Evolutionary conservation across 2,329 filamentous ascomycete genomes (phyloP).

Genomic region (Aspergillus piperis): DNA sequence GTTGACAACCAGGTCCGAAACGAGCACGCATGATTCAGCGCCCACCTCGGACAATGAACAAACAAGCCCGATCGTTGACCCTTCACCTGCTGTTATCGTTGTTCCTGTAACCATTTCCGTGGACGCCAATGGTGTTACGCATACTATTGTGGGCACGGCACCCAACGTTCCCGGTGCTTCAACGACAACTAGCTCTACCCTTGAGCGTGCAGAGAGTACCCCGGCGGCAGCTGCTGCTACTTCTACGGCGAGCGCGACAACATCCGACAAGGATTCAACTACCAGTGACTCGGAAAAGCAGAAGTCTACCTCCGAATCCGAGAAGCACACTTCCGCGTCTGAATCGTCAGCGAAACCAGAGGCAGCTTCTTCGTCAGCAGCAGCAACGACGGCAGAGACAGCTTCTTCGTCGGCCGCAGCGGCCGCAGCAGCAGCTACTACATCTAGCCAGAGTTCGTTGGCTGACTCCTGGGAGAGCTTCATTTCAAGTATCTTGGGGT

Average conservation of each 20-base stretch:
- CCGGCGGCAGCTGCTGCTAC: slow-evolving; percentile 3
- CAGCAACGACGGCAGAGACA: background rate
- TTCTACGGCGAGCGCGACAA: background rate
- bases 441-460: background rate
- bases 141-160: slow-evolving; percentile 24
- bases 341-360: background rate
- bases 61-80: slow-evolving; percentile 5
- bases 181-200: slow-evolving; percentile 16
- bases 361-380: background rate
- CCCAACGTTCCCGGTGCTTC: slow-evolving; percentile 13
- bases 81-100: slow-evolving; percentile 18
- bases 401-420: no score
- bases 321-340: background rate
- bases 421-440: background rate
- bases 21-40: background rate
- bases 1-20: slow-evolving; percentile 8
- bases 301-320: background rate
- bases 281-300: background rate
- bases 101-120: slow-evolving; percentile 26
- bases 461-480: slow-evolving; percentile 1
- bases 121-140: slow-evolving; percentile 25
- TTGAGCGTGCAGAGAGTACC: slow-evolving; percentile 3
- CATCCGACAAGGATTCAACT: background rate
- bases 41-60: background rate
- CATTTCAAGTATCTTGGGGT: slow-evolving; percentile 1